Evolutionary conservation across 768 basidiomycete species (phyloP), one percentile per base, ranked within the genome.

Genomic region (Multifurca ochricompacta): DNA sequence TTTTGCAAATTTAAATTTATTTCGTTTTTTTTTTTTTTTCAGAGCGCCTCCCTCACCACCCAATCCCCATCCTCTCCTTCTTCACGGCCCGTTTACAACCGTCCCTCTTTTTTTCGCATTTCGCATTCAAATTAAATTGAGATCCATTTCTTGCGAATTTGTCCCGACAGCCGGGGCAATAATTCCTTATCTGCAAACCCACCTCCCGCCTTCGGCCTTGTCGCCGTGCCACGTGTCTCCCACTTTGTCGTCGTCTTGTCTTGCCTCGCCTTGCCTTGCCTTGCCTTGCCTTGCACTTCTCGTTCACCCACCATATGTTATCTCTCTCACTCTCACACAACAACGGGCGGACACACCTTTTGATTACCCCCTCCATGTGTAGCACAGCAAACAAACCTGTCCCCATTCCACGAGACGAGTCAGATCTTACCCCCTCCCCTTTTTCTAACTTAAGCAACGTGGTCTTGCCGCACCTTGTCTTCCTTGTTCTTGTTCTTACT

Each of bases 61-160:
- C 51, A 64, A 62, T 63, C 64, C 57, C 61, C 59, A 54, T 45
- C 61, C 51, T 41, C 45, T 53, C 58, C 53, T 43, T 51, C 44
- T 34, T 41, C 35, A 59, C 46, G 45, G 53, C 31, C 52, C 53
- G 42, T 47, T 56, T 48, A 27, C 51, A 35, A 53, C 51, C 55
- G 40, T 53, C 48, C 42, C 50, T 40, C 43, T 49, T 45, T 40
- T 37, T 49, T 21, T 45, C 46, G 37, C 48, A 35, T 48, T 53
- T 19, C 34, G n/a, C 44, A 49, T 51, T 50, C 58, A 53, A 61
- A 39, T 52, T 57, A 42, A 52, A 52, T 57, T n/a, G 19, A 57
- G 55, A 52, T 57, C 50, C 37, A 21, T 46, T 41, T 40, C 31
- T 18, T 41, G 44, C 41, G n/a, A 56, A 52, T 57, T 54, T 47